These are phyloP conservation scores for Leptographium flavum DNA, from an alignment of 2,329 filamentous ascomycete genomes.

Conservation along the genomic window DNA sequence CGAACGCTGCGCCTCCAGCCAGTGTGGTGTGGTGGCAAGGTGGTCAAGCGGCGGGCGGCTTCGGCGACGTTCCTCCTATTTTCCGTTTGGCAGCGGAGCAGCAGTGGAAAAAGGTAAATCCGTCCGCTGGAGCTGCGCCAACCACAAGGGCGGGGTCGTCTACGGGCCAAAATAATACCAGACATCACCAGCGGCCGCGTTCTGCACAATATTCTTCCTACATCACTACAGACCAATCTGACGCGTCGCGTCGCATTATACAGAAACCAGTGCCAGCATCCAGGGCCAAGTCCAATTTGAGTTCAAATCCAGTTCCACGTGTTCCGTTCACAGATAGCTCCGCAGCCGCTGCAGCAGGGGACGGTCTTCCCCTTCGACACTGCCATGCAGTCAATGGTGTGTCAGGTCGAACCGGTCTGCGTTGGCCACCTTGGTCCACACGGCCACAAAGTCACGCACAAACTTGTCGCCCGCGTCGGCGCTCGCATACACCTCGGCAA, in stretches of 20 bases:
- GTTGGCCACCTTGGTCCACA: constrained; percentile 65
- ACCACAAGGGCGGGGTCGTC: neutral
- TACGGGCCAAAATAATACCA: neutral
- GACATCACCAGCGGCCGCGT: neutral
- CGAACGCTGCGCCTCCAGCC: constrained; percentile 2
- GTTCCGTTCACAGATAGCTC: neutral
- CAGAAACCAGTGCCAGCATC: too few relatives aligned
- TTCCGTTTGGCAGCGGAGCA: neutral
- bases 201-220: neutral
- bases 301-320: neutral
- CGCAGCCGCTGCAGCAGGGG: neutral
- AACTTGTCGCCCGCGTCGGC: constrained; percentile 48
- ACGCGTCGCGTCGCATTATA: too few relatives aligned
- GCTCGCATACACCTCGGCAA: constrained; percentile 55
- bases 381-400: constrained; percentile 1
- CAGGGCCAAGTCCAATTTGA: neutral
- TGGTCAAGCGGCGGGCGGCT: neutral
- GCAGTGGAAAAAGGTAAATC: constrained; percentile 2
- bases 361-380: neutral
- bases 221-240: too few relatives aligned
- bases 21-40: neutral
- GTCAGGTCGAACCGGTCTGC: constrained; percentile 52
- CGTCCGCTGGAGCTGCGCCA: too few relatives aligned
- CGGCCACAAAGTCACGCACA: constrained; percentile 54
- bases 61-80: neutral